Percentiles rank a stretch among this genome's conserved stretches.
These are phyloP conservation scores for Colletotrichum horii DNA, from an alignment of 2,329 filamentous ascomycete species.

Conservation along the genomic window DNA sequence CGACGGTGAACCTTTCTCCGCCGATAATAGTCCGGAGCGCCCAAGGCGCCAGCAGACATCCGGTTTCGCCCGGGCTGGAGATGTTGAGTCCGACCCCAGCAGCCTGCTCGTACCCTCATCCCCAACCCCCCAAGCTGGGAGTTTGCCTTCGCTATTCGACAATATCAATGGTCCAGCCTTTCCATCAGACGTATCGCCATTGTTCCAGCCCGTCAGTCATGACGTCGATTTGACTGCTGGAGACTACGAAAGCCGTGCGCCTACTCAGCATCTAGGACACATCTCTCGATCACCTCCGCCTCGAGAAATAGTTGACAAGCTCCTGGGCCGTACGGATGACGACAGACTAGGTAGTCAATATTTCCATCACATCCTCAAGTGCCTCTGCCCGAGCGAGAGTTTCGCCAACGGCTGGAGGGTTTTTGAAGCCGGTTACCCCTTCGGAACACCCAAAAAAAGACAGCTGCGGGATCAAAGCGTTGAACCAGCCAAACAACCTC, in stretches of 20 bases:
- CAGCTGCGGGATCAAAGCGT: not conserved
- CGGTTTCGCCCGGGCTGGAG: rapidly evolving
- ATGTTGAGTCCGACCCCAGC: not conserved
- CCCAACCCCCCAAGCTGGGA: not conserved
- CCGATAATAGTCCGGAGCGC: rapidly evolving
- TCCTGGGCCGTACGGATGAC: rapidly evolving
- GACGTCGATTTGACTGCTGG: not conserved
- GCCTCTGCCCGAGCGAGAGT: not conserved
- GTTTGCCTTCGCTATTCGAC: rapidly evolving
- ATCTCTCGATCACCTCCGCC: not conserved
- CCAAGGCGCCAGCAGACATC: not conserved
- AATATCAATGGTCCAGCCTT: not conserved
- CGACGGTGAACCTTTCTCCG: rapidly evolving
- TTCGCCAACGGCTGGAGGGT: rapidly evolving
- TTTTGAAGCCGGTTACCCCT: not conserved
- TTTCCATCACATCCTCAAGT: not conserved
- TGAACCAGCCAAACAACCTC: not conserved
- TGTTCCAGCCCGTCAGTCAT: not conserved
- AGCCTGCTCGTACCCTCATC: not conserved
- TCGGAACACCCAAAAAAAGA: not conserved
- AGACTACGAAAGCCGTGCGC: not conserved
- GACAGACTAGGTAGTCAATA: not conserved
- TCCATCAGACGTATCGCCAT: not conserved
- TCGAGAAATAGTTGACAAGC: not conserved
- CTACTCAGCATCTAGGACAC: not conserved